phyloP scores from a whole-genome alignment of 805 yeast genomes.

The Candida saitoana region DNA sequence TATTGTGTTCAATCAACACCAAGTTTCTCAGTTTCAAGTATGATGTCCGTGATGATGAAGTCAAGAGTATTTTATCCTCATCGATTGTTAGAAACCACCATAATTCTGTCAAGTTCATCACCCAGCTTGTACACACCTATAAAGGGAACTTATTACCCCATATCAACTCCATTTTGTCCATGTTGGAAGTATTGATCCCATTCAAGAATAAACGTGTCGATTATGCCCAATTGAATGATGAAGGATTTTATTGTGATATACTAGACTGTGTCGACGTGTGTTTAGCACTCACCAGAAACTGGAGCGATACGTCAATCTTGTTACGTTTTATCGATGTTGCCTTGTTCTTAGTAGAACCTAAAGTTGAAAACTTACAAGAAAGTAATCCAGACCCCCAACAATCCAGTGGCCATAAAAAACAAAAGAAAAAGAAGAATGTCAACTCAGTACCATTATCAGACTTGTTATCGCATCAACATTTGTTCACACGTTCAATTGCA shows the following conservation, averaged over 20 bases:
- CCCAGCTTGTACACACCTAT: conserved; percentile 29
- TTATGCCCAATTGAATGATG: conserved; percentile 31
- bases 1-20: conserved; percentile 51
- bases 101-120: conserved; percentile 42
- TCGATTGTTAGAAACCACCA: conserved; percentile 45
- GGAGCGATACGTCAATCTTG: conserved; percentile 49
- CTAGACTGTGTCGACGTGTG: conserved; percentile 23
- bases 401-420: conserved; percentile 24
- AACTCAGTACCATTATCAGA: conserved; percentile 58
- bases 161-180: conserved; percentile 45
- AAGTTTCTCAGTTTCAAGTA: conserved; percentile 52
- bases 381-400: conserved; percentile 1
- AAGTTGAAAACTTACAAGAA: conserved; percentile 14
- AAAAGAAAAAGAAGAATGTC: conserved; percentile 39
- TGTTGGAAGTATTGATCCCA: conserved; percentile 61
- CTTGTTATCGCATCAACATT: conserved; percentile 59
- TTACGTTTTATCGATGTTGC: conserved; percentile 58
- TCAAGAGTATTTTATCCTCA: conserved; percentile 41
- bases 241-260: conserved; percentile 36
- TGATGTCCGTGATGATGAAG: conserved; percentile 53
- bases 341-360: conserved; percentile 37
- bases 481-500: conserved; percentile 46
- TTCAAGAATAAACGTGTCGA: conserved; percentile 33
- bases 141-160: conserved; percentile 44
- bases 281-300: conserved; percentile 33